phyloP scores from a whole-genome alignment of 176 grass and related monocot genomes.

The Eleusine coracana region DNA sequence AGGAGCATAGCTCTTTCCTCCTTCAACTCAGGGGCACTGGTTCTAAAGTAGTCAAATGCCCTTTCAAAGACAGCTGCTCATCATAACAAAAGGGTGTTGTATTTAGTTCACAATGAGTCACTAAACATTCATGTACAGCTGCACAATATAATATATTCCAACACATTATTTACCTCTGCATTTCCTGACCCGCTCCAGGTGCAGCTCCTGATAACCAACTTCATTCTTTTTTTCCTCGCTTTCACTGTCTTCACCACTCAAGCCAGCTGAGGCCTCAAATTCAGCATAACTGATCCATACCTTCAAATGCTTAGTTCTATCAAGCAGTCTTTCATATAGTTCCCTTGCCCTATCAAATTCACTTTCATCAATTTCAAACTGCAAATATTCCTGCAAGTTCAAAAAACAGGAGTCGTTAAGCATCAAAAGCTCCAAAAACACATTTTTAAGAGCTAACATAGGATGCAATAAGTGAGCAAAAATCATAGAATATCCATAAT shows the following conservation, averaged over 20 bases:
- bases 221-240: constrained; percentile 53
- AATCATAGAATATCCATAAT: not conserved
- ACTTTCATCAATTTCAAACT: constrained; percentile 85
- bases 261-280: constrained; percentile 77
- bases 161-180: constrained; percentile 60
- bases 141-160: constrained; percentile 17
- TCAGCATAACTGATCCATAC: constrained; percentile 95
- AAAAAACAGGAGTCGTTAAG: constrained; percentile 16
- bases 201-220: constrained; percentile 38
- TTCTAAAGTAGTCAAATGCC: constrained; percentile 87
- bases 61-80: constrained; percentile 75
- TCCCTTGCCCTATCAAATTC: constrained; percentile 73
- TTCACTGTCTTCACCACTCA: constrained; percentile 45
- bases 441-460: not conserved
- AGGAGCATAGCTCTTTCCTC: constrained; percentile 97
- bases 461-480: not conserved
- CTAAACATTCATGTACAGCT: not conserved
- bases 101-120: not conserved
- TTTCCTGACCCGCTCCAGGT: constrained; percentile 49
- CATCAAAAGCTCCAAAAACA: not conserved
- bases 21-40: constrained; percentile 72
- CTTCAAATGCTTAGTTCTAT: constrained; percentile 88
- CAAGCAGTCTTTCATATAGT: constrained; percentile 81
- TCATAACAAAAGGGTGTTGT: constrained; percentile 25
- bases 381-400: constrained; percentile 70